Base-by-base conservation (phyloP, 371 early-diverging fungal genomes). In the Dipsacomyces acuminosporus region DNA sequence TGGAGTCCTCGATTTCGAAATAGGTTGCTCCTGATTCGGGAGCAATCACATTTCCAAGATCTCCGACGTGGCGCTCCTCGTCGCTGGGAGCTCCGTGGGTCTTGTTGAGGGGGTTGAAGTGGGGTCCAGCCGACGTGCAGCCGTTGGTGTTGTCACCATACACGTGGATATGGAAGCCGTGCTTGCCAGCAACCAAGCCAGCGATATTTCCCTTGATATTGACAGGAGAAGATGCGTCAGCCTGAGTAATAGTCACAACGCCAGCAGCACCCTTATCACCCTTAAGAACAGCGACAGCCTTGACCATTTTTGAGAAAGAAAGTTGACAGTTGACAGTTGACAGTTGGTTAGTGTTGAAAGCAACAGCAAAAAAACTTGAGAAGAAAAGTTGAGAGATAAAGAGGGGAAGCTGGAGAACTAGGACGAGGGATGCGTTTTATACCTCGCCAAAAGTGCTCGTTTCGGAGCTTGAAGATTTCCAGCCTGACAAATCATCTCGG, bases 131-230 rank as follows among this genome's bases (percentile, higher is more conserved):
- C 21, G 86, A 85, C 19, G 69, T 75, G 73, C 89, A 90, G 18
- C 90, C 74, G 48, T 76, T 77, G 61, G 78, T 72, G 73, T 70
- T 78, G 51, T 69, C 73, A 14, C 73, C 73, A 25, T 71, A 81
- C 64, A 76, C 77, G 76, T 92, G 94, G 51, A 93, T 70, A 74
- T 93, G 94, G 82, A 93, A 82, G 45, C 93, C 94, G 77, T 92
- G 93, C 46, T 80, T 67, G 52, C 91, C 91, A 13, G 81, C 77
- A n/a, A 73, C 61, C 41, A 92, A 76, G 23, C 86, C 87, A 43
- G 74, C 56, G 47, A 93, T 47, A 40, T 78, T 71, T 42, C 78
- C 82, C 38, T 75, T 56, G 64, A 93, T 74, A 36, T 52, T 45
- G 48, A 80, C 79, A 45, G 81, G 81, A 1, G 72, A 70, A 41